Percentiles rank a stretch among this genome's conserved stretches.
These are phyloP conservation scores for Fusarium proliferatum DNA, from an alignment of 2,329 filamentous ascomycete species.

Conservation along the genomic window DNA sequence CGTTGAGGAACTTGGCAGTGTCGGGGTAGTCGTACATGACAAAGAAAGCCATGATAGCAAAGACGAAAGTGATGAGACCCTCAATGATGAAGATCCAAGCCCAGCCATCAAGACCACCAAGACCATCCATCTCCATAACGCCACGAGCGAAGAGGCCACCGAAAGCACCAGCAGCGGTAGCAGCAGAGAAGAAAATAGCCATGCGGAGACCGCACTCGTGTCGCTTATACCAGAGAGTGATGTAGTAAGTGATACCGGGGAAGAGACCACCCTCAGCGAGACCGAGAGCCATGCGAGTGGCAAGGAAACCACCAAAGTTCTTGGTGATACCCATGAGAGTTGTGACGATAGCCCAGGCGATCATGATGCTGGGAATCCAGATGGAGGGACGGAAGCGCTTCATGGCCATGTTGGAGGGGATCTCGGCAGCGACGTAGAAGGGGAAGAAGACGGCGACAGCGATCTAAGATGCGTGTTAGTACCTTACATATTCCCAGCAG, in stretches of 20 bases:
- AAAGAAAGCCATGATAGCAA: constrained; percentile 59
- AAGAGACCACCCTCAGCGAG: constrained; percentile 68
- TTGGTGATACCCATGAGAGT: constrained; percentile 65
- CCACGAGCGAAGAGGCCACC: constrained; percentile 70
- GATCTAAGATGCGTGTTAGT: constrained; percentile 43
- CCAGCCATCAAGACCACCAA: constrained; percentile 70
- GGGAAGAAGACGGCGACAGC: constrained; percentile 64
- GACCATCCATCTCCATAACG: constrained; percentile 67
- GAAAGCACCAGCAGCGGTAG: constrained; percentile 70
- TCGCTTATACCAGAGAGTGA: constrained; percentile 69
- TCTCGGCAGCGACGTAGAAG: constrained; percentile 64
- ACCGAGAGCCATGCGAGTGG: constrained; percentile 59
- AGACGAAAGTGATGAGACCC: constrained; percentile 60
- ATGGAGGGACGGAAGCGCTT: constrained; percentile 63
- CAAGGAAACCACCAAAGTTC: constrained; percentile 61
- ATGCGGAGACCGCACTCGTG: constrained; percentile 71
- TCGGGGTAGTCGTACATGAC: constrained; percentile 70
- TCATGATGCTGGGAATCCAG: constrained; percentile 66
- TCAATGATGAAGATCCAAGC: constrained; percentile 84
- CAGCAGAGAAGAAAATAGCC: constrained; percentile 68
- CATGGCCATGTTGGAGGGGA: constrained; percentile 68
- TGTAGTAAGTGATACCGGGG: constrained; percentile 70
- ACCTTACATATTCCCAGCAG: neutral
- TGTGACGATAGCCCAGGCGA: constrained; percentile 60
- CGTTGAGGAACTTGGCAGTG: constrained; percentile 60